Evolutionary conservation across 169 alveolate species (phyloP).

Genomic region (Plasmodium inui): DNA sequence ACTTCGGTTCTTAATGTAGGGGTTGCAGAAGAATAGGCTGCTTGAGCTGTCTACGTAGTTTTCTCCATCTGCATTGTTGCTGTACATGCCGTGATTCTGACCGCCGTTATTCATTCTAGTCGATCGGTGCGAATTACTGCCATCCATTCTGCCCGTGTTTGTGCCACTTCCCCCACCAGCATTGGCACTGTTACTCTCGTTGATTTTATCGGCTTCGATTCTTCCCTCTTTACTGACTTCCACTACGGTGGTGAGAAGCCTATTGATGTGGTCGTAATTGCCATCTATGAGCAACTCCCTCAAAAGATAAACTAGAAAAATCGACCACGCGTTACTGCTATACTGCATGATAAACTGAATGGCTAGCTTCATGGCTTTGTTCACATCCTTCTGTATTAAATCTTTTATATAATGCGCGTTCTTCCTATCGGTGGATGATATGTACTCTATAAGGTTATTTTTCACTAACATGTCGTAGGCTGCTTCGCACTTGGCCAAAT

Average conservation of each 20-base stretch:
- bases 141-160: background rate
- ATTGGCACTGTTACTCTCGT: slow-evolving; percentile 7
- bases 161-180: background rate
- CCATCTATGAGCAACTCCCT: slow-evolving; percentile 74
- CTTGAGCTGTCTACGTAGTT: slow-evolving; percentile 33
- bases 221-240: slow-evolving; percentile 73
- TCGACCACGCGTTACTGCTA: slow-evolving; percentile 76
- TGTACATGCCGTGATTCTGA: background rate
- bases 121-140: background rate
- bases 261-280: slow-evolving; percentile 54
- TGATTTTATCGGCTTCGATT: slow-evolving; percentile 43
- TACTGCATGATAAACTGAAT: slow-evolving; percentile 60
- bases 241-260: slow-evolving; percentile 50
- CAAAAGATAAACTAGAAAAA: slow-evolving; percentile 34
- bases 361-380: slow-evolving; percentile 54
- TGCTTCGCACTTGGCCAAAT: slow-evolving; percentile 73
- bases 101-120: background rate
- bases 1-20: slow-evolving; percentile 46
- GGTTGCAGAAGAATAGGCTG: slow-evolving; percentile 35
- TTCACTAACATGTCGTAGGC: slow-evolving; percentile 74
- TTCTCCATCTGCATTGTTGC: slow-evolving; percentile 18
- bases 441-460: slow-evolving; percentile 64
- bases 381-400: slow-evolving; percentile 58
- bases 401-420: slow-evolving; percentile 73
- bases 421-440: slow-evolving; percentile 72